phyloP scores from a whole-genome alignment of 2,329 filamentous ascomycete species.

The Alternaria panax region DNA sequence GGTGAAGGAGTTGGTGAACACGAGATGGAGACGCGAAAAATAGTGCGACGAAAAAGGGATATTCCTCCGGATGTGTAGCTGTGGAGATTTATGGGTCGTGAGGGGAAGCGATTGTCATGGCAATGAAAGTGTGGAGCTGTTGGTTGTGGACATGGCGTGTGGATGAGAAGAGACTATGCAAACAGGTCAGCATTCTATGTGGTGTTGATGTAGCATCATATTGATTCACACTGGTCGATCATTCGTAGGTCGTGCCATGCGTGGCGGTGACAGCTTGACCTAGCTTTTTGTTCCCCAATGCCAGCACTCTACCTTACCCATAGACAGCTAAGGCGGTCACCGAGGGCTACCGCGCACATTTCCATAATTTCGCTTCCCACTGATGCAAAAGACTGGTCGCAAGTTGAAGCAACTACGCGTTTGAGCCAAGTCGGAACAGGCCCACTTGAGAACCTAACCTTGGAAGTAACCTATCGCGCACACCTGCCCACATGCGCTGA shows the following conservation, averaged over 20 bases:
- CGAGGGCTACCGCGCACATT: neutral
- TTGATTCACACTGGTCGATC: neutral
- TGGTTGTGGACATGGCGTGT: neutral
- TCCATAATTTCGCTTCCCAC: neutral
- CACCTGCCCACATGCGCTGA: neutral
- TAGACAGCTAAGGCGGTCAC: neutral
- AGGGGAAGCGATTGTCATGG: neutral
- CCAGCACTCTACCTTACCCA: neutral
- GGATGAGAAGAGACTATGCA: neutral
- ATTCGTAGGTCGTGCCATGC: too few relatives aligned
- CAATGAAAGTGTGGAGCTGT: neutral
- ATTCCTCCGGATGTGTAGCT: neutral
- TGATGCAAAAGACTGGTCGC: neutral
- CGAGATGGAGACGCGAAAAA: neutral
- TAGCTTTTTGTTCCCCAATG: neutral
- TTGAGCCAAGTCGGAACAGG: neutral
- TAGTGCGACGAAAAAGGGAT: neutral
- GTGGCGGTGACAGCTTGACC: constrained; percentile 4
- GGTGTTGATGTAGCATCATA: neutral
- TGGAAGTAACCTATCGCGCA: neutral
- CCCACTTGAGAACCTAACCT: neutral
- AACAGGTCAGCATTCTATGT: neutral
- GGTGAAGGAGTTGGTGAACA: neutral
- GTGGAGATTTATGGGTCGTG: neutral
- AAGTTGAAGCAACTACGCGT: neutral